Percentiles rank a stretch among this genome's conserved stretches.
Evolutionary conservation across 1,284 basidiomycete species (phyloP).

Genomic region (Trametes hirsuta): DNA sequence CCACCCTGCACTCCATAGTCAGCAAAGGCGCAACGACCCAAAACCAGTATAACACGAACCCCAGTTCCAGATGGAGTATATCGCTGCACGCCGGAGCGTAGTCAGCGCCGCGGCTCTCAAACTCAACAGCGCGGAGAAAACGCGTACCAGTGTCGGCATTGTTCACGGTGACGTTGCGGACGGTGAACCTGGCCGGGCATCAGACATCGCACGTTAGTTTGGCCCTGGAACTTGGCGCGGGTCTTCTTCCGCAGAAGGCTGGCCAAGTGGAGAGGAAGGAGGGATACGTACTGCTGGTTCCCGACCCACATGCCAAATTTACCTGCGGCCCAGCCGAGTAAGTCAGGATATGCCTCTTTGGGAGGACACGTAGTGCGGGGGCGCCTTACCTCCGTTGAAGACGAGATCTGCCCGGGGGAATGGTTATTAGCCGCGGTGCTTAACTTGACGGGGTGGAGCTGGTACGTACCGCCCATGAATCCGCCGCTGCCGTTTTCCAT

Average conservation of each 20-base stretch:
- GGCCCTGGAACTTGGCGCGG: not conserved
- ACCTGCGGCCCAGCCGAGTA: conserved; percentile 17
- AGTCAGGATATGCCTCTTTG: not conserved
- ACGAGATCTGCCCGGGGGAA: conserved; percentile 50
- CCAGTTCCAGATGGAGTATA: conserved; percentile 59
- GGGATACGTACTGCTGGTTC: conserved; percentile 64
- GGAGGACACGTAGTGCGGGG: conserved; percentile 38
- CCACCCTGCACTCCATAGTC: conserved; percentile 29
- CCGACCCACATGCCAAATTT: conserved; percentile 48
- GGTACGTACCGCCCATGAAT: conserved; percentile 59
- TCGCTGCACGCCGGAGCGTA: conserved; percentile 16
- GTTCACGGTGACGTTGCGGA: conserved; percentile 60
- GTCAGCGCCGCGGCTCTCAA: not conserved
- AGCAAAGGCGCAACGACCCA: not conserved
- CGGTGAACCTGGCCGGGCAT: conserved; percentile 46
- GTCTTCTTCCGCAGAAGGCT: not conserved
- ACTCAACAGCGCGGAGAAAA: not conserved
- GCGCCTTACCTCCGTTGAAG: conserved; percentile 61
- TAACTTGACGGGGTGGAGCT: not conserved
- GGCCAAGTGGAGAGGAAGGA: conserved; percentile 17
- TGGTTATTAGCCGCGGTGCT: not conserved
- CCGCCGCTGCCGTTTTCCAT: conserved; percentile 81
- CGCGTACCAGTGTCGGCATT: conserved; percentile 48
- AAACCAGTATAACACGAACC: conserved; percentile 33
- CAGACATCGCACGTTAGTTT: not conserved